These are phyloP conservation scores for Cotoneaster glaucophyllus DNA, from an alignment of 306 rosid species.

Conservation along the genomic window DNA sequence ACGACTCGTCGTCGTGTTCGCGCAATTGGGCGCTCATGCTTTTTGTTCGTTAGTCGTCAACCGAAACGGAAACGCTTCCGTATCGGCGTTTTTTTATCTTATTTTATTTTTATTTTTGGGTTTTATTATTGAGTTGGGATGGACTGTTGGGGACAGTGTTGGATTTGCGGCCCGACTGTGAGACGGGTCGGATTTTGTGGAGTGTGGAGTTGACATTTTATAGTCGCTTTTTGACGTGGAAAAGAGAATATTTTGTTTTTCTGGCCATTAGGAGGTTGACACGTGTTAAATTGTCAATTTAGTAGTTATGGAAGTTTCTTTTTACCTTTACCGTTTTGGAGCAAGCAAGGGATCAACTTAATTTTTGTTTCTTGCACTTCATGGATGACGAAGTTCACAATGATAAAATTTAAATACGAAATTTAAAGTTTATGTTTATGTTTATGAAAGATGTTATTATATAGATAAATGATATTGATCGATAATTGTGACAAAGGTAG, in stretches of 20 bases:
- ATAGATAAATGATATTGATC: too few species aligned
- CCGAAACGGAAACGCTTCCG: background rate
- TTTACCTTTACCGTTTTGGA: too few species aligned
- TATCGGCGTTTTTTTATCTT: background rate
- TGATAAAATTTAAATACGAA: too few species aligned
- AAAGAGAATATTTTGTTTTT: background rate
- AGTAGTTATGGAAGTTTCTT: background rate
- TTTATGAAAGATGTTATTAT: too few species aligned
- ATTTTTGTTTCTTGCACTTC: too few species aligned
- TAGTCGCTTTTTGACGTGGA: background rate
- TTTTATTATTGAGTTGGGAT: background rate
- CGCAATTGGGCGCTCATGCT: conserved; percentile 39
- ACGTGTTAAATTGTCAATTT: background rate
- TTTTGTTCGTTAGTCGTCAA: background rate
- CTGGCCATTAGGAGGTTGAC: background rate
- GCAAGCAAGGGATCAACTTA: too few species aligned
- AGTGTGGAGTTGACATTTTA: background rate
- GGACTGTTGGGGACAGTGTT: background rate
- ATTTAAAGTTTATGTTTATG: too few species aligned
- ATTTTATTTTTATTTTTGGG: background rate
- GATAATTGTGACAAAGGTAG: too few species aligned
- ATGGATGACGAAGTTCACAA: too few species aligned
- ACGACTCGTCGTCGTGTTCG: conserved; percentile 11
- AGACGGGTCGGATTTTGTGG: background rate
- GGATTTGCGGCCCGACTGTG: background rate